phyloP scores from a whole-genome alignment of 768 basidiomycete genomes.

The Leccinum aurantiacum region DNA sequence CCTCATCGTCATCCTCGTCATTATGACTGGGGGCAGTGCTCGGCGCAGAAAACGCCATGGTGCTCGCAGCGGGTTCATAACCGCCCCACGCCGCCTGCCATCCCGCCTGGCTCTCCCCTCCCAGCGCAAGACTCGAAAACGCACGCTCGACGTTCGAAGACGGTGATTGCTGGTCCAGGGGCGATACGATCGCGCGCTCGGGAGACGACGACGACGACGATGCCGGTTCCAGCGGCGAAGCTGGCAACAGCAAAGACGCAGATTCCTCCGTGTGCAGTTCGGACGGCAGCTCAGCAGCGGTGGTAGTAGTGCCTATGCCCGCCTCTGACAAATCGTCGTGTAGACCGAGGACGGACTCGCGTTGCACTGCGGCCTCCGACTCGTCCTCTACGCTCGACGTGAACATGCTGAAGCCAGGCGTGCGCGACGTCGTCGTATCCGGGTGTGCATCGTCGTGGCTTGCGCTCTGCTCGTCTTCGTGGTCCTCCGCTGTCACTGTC shows the following conservation, averaged over 20 bases:
- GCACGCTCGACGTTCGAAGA: conserved; percentile 27
- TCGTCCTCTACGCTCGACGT: conserved; percentile 25
- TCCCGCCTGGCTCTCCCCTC: conserved; percentile 45
- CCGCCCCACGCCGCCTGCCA: conserved; percentile 56
- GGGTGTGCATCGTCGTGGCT: conserved; percentile 13
- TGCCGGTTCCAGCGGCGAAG: conserved; percentile 12
- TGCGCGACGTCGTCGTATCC: conserved; percentile 18
- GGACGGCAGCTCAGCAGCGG: conserved; percentile 10
- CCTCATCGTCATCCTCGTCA: conserved; percentile 68
- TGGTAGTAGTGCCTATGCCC: background rate
- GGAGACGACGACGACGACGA: conserved; percentile 22
- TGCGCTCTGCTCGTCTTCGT: conserved; percentile 30
- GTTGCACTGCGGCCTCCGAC: conserved; percentile 14
- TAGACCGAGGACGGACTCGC: conserved; percentile 12
- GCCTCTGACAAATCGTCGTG: conserved; percentile 1
- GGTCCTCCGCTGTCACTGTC: conserved; percentile 30
- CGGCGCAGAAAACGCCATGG: conserved; percentile 25
- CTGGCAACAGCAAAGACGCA: conserved; percentile 3
- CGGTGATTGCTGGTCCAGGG: conserved; percentile 28
- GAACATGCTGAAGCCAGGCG: conserved; percentile 54
- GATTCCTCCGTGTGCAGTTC: conserved; percentile 14
- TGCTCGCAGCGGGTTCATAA: conserved; percentile 26
- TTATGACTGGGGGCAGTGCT: conserved; percentile 33
- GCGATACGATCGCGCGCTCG: conserved; percentile 31
- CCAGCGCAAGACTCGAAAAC: conserved; percentile 46